Percentiles rank a stretch among this genome's conserved stretches.
phyloP scores from a whole-genome alignment of 2,329 filamentous ascomycete genomes.

The Paecilomyces sp. region DNA sequence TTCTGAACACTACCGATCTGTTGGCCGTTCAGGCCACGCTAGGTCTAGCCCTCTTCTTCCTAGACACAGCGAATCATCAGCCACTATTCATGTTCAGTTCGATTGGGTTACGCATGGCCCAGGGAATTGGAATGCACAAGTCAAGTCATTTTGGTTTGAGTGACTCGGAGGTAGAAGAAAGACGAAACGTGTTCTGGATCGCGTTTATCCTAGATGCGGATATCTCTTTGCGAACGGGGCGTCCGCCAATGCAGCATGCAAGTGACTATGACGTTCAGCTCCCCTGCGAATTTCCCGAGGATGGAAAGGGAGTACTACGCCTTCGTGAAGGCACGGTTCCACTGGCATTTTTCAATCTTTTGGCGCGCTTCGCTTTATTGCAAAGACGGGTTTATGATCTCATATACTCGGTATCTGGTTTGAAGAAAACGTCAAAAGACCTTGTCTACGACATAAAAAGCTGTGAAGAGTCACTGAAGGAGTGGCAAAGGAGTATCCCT shows the following conservation, averaged over 20 bases:
- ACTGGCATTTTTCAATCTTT: neutral
- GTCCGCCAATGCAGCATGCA: conserved; percentile 11
- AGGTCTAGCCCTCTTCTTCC: neutral
- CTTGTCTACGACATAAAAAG: neutral
- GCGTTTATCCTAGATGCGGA: conserved; percentile 17
- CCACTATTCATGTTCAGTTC: neutral
- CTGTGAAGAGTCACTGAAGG: neutral
- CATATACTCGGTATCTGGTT: neutral
- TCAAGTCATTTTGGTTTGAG: neutral
- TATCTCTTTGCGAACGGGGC: conserved; percentile 12
- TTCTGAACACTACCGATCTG: neutral
- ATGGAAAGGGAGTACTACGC: neutral
- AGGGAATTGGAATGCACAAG: neutral
- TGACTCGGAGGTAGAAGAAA: conserved; percentile 4
- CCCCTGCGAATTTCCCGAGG: neutral
- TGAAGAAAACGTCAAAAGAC: neutral
- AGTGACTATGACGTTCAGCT: conserved; percentile 11
- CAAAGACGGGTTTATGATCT: neutral
- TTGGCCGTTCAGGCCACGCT: neutral
- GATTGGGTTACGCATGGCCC: neutral
- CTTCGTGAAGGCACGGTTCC: neutral
- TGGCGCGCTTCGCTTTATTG: neutral
- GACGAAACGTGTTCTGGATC: conserved; percentile 13
- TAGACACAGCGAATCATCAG: neutral
- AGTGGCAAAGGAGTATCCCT: too few species aligned